Percentiles rank a stretch among this genome's conserved stretches.
Conservation (phyloP, 306 rosid genomes). For the Cucurbita argyrosperma region DNA sequence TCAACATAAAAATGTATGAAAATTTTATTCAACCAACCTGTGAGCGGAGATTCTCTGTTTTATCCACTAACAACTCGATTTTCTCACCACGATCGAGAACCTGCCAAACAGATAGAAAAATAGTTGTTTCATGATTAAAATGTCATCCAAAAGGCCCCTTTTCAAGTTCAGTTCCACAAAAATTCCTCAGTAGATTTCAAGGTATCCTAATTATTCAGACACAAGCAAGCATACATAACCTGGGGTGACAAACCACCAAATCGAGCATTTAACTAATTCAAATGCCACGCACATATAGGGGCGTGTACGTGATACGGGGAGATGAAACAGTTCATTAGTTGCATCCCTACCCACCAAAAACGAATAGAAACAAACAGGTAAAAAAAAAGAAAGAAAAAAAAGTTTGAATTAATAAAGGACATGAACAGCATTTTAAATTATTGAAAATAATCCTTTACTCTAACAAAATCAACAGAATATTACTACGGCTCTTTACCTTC, state of each 20-base stretch:
- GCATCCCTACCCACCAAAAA: not conserved
- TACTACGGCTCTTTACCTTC: slow-evolving; percentile 27
- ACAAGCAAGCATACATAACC: not conserved
- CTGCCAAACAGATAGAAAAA: slow-evolving; percentile 19
- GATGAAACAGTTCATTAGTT: not conserved
- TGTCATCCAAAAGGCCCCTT: not conserved
- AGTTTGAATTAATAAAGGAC: not conserved
- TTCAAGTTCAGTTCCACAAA: not conserved
- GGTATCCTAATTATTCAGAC: not conserved
- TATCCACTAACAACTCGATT: slow-evolving; percentile 83
- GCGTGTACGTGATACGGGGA: not conserved
- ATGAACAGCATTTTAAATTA: not conserved
- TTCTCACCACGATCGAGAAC: slow-evolving; percentile 98
- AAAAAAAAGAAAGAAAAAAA: too few relatives aligned
- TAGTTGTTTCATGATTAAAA: not conserved
- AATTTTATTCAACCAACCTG: slow-evolving; percentile 35
- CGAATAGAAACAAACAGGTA: not conserved
- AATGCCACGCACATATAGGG: not conserved
- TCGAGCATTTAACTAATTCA: not conserved
- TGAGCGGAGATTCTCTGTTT: slow-evolving; percentile 91
- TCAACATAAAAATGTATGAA: not conserved
- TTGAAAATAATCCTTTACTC: not conserved
- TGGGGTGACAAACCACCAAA: not conserved
- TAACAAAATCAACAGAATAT: not conserved
- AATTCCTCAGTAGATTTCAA: not conserved